Conservation (phyloP, 306 rosid species). For the Canavalia gladiata region DNA sequence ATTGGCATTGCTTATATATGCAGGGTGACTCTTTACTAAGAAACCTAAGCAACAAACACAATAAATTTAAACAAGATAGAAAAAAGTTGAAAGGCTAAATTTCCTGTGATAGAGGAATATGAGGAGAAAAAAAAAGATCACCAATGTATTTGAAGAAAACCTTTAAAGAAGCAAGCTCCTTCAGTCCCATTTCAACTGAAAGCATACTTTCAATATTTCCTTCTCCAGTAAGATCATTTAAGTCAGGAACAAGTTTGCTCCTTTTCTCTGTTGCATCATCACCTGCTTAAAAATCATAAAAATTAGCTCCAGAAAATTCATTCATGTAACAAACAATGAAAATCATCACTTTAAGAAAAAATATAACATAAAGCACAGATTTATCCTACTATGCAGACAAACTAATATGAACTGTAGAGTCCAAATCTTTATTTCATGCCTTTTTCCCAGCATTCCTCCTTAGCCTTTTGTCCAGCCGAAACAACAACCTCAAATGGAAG, state of each 20-base stretch:
- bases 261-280: constrained; percentile 74
- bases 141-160: constrained; percentile 53
- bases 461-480: constrained; percentile 98
- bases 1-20: constrained; percentile 16
- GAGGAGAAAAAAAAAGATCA: constrained; percentile 36
- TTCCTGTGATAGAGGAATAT: background rate
- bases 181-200: constrained; percentile 95
- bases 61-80: constrained; percentile 36
- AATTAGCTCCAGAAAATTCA: constrained; percentile 40
- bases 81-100: constrained; percentile 30
- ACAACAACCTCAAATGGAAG: constrained; percentile 97
- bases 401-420: constrained; percentile 43
- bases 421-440: constrained; percentile 61
- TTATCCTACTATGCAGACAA: constrained; percentile 40
- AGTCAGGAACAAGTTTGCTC: constrained; percentile 75
- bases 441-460: constrained; percentile 90
- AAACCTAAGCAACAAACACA: constrained; percentile 34
- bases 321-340: constrained; percentile 16
- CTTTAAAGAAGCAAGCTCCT: constrained; percentile 94
- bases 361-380: constrained; percentile 33
- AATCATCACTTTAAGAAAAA: constrained; percentile 30
- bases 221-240: constrained; percentile 91
- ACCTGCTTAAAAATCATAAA: constrained; percentile 62
- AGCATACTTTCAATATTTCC: constrained; percentile 99
- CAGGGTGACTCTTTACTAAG: constrained; percentile 3